Base-by-base conservation (phyloP, 2,329 filamentous ascomycete species). In the Ophiocordyceps polyrhachis-furcata region DNA sequence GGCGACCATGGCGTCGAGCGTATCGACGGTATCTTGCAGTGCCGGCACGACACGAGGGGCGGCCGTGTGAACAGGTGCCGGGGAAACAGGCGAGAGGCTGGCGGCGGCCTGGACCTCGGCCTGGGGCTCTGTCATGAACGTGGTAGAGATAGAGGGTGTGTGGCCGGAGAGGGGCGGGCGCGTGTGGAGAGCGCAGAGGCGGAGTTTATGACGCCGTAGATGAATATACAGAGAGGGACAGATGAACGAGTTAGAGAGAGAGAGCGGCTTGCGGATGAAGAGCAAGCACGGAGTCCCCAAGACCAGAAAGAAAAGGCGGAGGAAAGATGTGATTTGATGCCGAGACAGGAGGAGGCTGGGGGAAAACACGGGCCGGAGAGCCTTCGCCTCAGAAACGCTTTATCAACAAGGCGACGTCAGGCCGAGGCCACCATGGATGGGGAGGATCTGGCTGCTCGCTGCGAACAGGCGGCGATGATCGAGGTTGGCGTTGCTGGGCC, bases 11-110 rank as follows among this genome's bases (percentile, higher is more conserved):
- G 62, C 63, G 61, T 66, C 66, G 48, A 70, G 60, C 48, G 60
- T 64, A 50, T 73, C 69, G 52, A 69, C 70, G 45, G 68, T 70
- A 48, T 71, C 62, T 55, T 74, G 70, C 46, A 74, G 67, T 23
- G 62, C 59, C 29, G 70, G 69, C 44, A 73, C 65, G 48, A 67
- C 61, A 45, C 66, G 57, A 41, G 69, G 59, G 23, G 67, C 65
- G 46, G 66, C 62, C 42, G 62, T 63, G 50, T 71, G 63, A 47
- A 70, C 54, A 46, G 68, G 62, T 46, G 67, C 60, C 42, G 70
- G 71, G 44, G 70, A 73, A 43, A 73, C 55, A 13, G 70, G 70
- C 42, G 64, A 71, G 46, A 74, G 60, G 57, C 68, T 63, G 60
- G 70, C 70, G 52, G 69, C 65, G 53, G 70, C 70, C 65, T 70